A percentile compares a stretch with the other conserved stretches of the same genome.
Evolutionary conservation across 2,329 filamentous ascomycete genomes (phyloP).

Genomic region (Bretziella fagacearum): DNA sequence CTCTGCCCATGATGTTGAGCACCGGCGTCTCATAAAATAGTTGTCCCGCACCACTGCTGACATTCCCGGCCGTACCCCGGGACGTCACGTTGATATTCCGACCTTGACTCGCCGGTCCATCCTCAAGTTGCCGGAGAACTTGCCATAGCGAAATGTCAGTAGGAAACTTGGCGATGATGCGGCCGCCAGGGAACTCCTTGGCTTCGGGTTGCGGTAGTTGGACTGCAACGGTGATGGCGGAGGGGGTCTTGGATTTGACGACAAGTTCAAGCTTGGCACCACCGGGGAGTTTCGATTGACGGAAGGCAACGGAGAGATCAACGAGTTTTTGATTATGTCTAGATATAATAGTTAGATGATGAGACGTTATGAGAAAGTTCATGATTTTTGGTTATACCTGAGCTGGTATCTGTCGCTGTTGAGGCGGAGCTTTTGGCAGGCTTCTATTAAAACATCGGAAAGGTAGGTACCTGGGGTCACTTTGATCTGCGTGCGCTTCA

Average conservation of each 20-base stretch:
- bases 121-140: constrained; percentile 78
- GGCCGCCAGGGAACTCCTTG: constrained; percentile 41
- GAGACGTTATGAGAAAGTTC: not conserved
- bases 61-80: constrained; percentile 51
- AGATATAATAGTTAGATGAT: not conserved
- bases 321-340: constrained; percentile 72
- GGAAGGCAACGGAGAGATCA: constrained; percentile 70
- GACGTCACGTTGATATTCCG: constrained; percentile 66
- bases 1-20: constrained; percentile 66
- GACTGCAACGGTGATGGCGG: constrained; percentile 74
- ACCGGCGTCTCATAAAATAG: constrained; percentile 79
- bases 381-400: constrained; percentile 53
- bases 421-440: constrained; percentile 66
- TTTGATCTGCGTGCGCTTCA: constrained; percentile 65
- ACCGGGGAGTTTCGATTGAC: constrained; percentile 62
- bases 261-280: constrained; percentile 90
- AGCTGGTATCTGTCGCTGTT: constrained; percentile 58
- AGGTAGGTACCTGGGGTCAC: constrained; percentile 67
- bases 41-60: constrained; percentile 46
- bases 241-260: constrained; percentile 67
- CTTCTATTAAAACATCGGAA: constrained; percentile 72
- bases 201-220: constrained; percentile 62
- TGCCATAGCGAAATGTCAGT: constrained; percentile 83
- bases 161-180: constrained; percentile 69
- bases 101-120: constrained; percentile 44